These are phyloP conservation scores for Suhomyces panamericanus DNA, from an alignment of 1,139 yeast species.

Conservation along the genomic window DNA sequence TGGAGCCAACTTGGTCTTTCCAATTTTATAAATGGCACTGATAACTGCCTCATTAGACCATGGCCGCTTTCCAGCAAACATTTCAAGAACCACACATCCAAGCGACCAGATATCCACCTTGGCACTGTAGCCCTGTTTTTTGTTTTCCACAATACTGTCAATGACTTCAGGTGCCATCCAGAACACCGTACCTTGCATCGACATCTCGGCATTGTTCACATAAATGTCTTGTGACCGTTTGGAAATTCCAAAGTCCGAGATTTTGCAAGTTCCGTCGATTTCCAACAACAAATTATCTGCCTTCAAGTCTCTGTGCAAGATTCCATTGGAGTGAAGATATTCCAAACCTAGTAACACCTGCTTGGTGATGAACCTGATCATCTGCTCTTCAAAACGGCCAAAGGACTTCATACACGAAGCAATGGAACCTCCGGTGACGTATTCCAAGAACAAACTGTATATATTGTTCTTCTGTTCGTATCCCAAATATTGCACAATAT, in stretches of 20 bases:
- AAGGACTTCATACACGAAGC: constrained; percentile 81
- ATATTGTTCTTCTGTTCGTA: constrained; percentile 76
- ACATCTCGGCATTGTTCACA: constrained; percentile 90
- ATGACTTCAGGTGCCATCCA: constrained; percentile 99
- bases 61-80: constrained; percentile 86
- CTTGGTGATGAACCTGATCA: constrained; percentile 69
- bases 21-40: constrained; percentile 77
- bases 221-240: constrained; percentile 85
- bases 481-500: constrained; percentile 94
- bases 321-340: constrained; percentile 83
- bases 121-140: constrained; percentile 92
- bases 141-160: constrained; percentile 70
- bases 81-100: constrained; percentile 94
- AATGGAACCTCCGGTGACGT: constrained; percentile 97
- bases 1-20: constrained; percentile 76
- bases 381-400: constrained; percentile 80
- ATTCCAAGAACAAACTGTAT: constrained; percentile 86
- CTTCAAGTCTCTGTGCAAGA: constrained; percentile 91
- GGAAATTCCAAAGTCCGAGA: constrained; percentile 96
- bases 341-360: constrained; percentile 85
- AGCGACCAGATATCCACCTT: constrained; percentile 91
- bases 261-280: constrained; percentile 91
- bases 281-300: constrained; percentile 92
- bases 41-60: constrained; percentile 82
- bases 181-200: constrained; percentile 92